Base-by-base conservation (phyloP, 108 stramenopile species). In the Craspedostauros australis region DNA sequence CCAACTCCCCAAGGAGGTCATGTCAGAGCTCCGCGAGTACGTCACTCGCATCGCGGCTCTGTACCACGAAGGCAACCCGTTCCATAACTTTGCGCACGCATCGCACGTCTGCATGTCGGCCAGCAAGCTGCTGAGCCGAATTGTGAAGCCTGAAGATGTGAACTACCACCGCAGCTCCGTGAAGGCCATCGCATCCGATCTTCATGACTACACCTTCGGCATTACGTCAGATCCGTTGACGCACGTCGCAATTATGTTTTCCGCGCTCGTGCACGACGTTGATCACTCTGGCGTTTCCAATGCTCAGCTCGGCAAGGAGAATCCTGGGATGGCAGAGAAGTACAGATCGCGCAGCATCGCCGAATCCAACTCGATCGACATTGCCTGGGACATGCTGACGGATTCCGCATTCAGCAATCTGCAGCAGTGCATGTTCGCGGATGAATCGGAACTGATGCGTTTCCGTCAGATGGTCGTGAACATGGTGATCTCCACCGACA, bases 41-140 rank as follows among this genome's bases (percentile, higher is more conserved):
- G 52, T 63, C 2, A 9, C 22, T 6, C 26, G 16, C 6, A 51
- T 63, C 31, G 51, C 62, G 1, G n/a, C 5, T 12, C 5, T 34
- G 12, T 63, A 63, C 28, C 62, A 47, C 24, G 54, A 72, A 8
- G 38, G 61, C 28, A 79, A 79, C 16, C 70, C 72, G 2, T 84
- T 84, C 46, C 82, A 84, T 54, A 77, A 76, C 39, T 79, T 83
- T 47, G 75, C 75, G 34, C 82, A 83, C 39, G 72, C 72, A 14
- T 45, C 50, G 26, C 82, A 83, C 53, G 82, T 83, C 4, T 70
- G 72, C 2, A 58, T 60, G 54, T 56, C 60, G 22, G 62, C 64
- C 1, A 55, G 37, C 39, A 71, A 71, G 29, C 36, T 71, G 3
- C 32, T 71, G 19, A 50, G 39, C 21, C 47, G 62, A 15, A 71